Evolutionary conservation across 73 alveolate species (phyloP).

Genomic region (Symbiodinium natans): DNA sequence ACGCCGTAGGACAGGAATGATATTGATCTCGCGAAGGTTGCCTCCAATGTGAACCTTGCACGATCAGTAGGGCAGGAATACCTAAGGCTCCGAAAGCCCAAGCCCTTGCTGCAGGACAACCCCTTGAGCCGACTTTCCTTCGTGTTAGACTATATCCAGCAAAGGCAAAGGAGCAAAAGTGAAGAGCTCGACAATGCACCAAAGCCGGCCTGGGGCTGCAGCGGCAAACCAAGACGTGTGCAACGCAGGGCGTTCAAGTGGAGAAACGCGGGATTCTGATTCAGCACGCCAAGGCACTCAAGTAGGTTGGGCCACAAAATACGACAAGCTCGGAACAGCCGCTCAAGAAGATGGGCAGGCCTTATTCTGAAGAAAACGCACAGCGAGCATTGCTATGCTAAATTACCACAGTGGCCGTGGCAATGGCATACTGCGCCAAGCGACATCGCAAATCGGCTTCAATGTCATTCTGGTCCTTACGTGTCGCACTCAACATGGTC

Average conservation of each 20-base stretch:
- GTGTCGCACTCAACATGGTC: not conserved
- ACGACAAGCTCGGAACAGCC: constrained; percentile 71
- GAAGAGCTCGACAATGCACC: constrained; percentile 81
- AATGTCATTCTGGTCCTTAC: constrained; percentile 70
- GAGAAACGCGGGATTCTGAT: not conserved
- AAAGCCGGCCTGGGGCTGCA: constrained; percentile 11
- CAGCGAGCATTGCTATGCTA: no score
- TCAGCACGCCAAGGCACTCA: not conserved
- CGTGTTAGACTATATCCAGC: no score
- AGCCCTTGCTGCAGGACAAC: no score
- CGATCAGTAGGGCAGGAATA: not conserved
- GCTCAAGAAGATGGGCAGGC: constrained; percentile 65
- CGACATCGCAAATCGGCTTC: constrained; percentile 71
- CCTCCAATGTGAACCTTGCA: constrained; percentile 77
- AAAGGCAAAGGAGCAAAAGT: constrained; percentile 39
- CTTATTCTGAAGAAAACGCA: no score
- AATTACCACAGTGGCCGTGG: no score
- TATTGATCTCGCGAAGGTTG: constrained; percentile 42
- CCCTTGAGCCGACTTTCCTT: no score
- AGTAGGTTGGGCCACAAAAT: constrained; percentile 67
- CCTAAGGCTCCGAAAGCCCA: no score
- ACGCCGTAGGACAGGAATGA: constrained; percentile 73
- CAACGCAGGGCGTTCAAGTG: no score
- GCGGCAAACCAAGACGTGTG: not conserved
- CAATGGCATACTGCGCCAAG: not conserved